Evolutionary conservation across 176 grass and related monocot species (phyloP).

Genomic region (Aegilops sharonensis): DNA sequence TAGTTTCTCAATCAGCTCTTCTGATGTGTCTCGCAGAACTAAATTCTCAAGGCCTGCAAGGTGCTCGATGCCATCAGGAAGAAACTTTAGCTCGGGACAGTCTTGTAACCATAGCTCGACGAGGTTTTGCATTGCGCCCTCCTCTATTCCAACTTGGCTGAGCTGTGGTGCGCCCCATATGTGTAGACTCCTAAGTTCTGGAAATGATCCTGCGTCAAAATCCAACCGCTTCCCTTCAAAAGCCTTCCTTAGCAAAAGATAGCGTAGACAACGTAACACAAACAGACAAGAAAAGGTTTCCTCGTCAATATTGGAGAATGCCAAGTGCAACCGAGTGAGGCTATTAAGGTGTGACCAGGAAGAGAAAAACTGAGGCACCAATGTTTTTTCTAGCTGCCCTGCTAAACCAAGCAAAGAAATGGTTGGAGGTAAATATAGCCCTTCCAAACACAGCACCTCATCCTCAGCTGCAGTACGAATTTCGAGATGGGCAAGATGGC

Average conservation of each 20-base stretch:
- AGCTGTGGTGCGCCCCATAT: background rate
- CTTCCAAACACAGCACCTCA: background rate
- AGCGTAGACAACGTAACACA: background rate
- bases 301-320: no score
- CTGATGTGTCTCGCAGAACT: background rate
- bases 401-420: no score
- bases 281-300: background rate
- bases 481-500: no score
- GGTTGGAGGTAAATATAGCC: no score
- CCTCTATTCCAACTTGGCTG: background rate
- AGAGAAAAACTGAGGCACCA: no score
- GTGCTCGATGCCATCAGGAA: background rate
- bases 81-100: background rate
- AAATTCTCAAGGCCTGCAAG: background rate
- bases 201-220: background rate
- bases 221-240: background rate
- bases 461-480: background rate
- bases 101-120: accelerated
- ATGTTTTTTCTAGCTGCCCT: no score
- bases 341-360: no score
- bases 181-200: background rate
- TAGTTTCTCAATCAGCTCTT: background rate
- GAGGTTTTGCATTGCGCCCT: background rate
- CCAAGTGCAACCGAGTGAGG: no score
- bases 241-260: background rate